phyloP scores from a whole-genome alignment of 2,329 filamentous ascomycete genomes.

The Teratosphaeria epicoccoides region DNA sequence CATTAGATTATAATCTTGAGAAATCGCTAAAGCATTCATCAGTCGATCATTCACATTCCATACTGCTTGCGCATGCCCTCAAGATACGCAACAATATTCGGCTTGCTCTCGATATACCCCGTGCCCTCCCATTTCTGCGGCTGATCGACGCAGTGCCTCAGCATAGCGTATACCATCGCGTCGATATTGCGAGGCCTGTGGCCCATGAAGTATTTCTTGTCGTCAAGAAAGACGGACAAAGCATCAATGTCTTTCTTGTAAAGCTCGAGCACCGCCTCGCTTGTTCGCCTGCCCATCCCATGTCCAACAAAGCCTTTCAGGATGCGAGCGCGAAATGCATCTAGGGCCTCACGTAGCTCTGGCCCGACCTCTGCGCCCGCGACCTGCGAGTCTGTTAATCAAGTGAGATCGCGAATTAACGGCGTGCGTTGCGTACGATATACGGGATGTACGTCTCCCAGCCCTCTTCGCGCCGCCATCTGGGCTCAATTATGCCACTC shows the following conservation, averaged over 20 bases:
- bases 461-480: conserved; percentile 5
- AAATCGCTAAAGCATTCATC: too few relatives aligned
- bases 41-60: not conserved
- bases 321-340: conserved; percentile 6
- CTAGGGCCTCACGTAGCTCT: conserved; percentile 3
- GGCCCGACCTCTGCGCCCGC: conserved; percentile 2
- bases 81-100: conserved; percentile 4
- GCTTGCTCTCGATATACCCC: conserved; percentile 6
- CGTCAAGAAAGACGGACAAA: conserved; percentile 2
- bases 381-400: not conserved
- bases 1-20: too few relatives aligned
- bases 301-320: conserved; percentile 5
- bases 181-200: conserved; percentile 1
- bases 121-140: conserved; percentile 7
- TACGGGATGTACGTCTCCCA: conserved; percentile 6
- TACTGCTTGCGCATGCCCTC: conserved; percentile 4
- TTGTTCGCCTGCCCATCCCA: conserved; percentile 4
- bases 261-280: conserved; percentile 1
- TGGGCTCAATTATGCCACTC: conserved; percentile 5
- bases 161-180: conserved; percentile 4
- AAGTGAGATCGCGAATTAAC: not conserved
- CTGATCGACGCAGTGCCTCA: conserved; percentile 7
- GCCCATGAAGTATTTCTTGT: conserved; percentile 5
- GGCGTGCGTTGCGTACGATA: conserved; percentile 1
- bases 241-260: conserved; percentile 7